These are phyloP conservation scores for Fusarium sp. DNA, from an alignment of 2,329 filamentous ascomycete species.

Conservation along the genomic window DNA sequence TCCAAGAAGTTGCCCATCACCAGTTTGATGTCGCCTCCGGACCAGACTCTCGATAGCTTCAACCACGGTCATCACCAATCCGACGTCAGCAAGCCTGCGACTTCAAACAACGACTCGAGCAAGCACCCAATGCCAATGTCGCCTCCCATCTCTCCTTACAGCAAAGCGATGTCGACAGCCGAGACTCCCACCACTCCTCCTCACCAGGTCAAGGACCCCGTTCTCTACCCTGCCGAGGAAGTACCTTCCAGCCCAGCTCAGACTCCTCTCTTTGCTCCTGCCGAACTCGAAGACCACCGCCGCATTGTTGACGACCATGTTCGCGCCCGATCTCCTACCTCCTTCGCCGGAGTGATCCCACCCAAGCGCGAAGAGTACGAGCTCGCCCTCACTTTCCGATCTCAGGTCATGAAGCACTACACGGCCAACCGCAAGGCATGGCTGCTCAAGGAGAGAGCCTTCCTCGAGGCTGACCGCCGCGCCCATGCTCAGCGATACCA, in stretches of 20 bases:
- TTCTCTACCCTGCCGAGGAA: slow-evolving; percentile 62
- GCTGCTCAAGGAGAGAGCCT: slow-evolving; percentile 59
- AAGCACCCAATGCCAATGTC: slow-evolving; percentile 58
- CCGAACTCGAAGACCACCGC: slow-evolving; percentile 53
- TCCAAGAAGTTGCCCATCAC: slow-evolving; percentile 58
- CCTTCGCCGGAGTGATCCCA: slow-evolving; percentile 56
- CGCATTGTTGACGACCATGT: slow-evolving; percentile 61
- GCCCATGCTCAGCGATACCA: slow-evolving; percentile 52
- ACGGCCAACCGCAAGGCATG: slow-evolving; percentile 55
- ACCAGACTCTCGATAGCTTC: slow-evolving; percentile 64
- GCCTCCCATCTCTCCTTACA: slow-evolving; percentile 64
- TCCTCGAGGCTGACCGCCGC: slow-evolving; percentile 58
- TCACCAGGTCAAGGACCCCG: slow-evolving; percentile 59
- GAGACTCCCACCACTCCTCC: slow-evolving; percentile 44
- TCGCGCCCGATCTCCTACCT: slow-evolving; percentile 51
- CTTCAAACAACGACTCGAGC: slow-evolving; percentile 38
- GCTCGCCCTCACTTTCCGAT: slow-evolving; percentile 60
- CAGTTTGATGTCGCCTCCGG: slow-evolving; percentile 69
- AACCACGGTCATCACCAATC: slow-evolving; percentile 39
- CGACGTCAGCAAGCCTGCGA: slow-evolving; percentile 31
- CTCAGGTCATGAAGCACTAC: slow-evolving; percentile 59
- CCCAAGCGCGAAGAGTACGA: slow-evolving; percentile 63
- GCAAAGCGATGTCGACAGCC: slow-evolving; percentile 50
- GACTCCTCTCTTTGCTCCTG: slow-evolving; percentile 58
- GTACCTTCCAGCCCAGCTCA: slow-evolving; percentile 52